A percentile compares a stretch with the other conserved stretches of the same genome.
phyloP scores from a whole-genome alignment of 331 rosid species.

The Pyrus hybrid region DNA sequence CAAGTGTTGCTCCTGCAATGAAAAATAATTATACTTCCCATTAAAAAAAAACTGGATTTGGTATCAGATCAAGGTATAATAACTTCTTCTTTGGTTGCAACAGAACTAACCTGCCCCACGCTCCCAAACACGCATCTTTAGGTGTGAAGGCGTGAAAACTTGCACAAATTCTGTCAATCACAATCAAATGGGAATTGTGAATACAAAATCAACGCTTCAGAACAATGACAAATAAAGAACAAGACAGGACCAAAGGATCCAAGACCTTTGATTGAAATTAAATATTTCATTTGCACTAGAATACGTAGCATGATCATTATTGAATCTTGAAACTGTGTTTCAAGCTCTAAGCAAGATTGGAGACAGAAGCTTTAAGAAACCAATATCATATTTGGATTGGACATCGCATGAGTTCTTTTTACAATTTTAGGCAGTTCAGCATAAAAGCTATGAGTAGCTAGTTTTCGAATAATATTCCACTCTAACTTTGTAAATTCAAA shows the following conservation, averaged over 20 bases:
- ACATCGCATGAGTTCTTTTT: not conserved
- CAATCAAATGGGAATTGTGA: conserved; percentile 2
- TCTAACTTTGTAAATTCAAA: not conserved
- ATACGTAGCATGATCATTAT: not conserved
- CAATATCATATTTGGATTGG: not conserved
- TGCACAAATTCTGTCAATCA: conserved; percentile 76
- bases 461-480: not conserved
- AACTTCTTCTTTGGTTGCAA: not conserved
- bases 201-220: not conserved
- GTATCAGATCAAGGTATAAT: not conserved
- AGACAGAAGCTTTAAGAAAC: not conserved
- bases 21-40: not conserved
- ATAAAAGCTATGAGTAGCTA: not conserved
- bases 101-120: conserved; percentile 82
- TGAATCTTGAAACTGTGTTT: not conserved
- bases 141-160: conserved; percentile 65
- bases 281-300: not conserved
- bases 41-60: not conserved
- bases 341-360: not conserved
- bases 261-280: not conserved
- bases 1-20: conserved; percentile 79
- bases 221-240: not conserved
- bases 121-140: conserved; percentile 98
- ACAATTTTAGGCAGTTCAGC: not conserved
- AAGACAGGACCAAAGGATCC: not conserved